phyloP scores from a whole-genome alignment of 2,329 filamentous ascomycete genomes.

The Truncatella angustata region DNA sequence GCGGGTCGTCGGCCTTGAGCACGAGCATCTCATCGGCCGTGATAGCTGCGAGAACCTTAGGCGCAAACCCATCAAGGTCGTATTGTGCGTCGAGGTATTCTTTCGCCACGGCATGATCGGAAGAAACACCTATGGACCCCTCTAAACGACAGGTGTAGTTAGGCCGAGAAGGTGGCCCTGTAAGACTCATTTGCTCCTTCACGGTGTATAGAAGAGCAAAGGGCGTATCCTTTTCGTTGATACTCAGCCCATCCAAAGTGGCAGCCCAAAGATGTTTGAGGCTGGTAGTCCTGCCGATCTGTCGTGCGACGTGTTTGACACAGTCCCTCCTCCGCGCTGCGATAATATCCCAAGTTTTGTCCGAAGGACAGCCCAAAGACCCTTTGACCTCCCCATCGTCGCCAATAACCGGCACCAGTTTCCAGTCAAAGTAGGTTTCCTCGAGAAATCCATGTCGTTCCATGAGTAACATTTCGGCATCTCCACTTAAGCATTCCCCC shows the following conservation, averaged over 20 bases:
- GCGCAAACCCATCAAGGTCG: slow-evolving; percentile 20
- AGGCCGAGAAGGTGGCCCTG: slow-evolving; percentile 11
- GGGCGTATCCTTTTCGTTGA: slow-evolving; percentile 27
- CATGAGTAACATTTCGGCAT: slow-evolving; percentile 28
- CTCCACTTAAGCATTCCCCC: slow-evolving; percentile 19
- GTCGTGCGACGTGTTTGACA: slow-evolving; percentile 35
- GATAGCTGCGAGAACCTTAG: slow-evolving; percentile 19
- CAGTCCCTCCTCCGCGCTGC: slow-evolving; percentile 33
- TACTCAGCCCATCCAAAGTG: slow-evolving; percentile 20
- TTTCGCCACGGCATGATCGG: slow-evolving; percentile 13
- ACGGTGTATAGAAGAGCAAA: slow-evolving; percentile 31
- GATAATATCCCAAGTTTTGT: slow-evolving; percentile 34
- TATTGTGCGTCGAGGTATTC: slow-evolving; percentile 17
- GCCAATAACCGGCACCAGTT: slow-evolving; percentile 37
- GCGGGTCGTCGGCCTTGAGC: slow-evolving; percentile 15
- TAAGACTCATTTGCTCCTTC: slow-evolving; percentile 19
- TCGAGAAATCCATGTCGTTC: slow-evolving; percentile 32
- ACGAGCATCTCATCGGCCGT: slow-evolving; percentile 14
- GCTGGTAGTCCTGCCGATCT: slow-evolving; percentile 22
- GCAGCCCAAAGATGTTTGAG: slow-evolving; percentile 32
- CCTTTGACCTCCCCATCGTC: slow-evolving; percentile 33
- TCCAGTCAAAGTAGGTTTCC: slow-evolving; percentile 42
- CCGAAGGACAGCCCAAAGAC: slow-evolving; percentile 18
- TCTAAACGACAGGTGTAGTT: slow-evolving; percentile 19
- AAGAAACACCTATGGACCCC: slow-evolving; percentile 17